Conservation (phyloP, 768 basidiomycete genomes). For the Lactarius trivialis region DNA sequence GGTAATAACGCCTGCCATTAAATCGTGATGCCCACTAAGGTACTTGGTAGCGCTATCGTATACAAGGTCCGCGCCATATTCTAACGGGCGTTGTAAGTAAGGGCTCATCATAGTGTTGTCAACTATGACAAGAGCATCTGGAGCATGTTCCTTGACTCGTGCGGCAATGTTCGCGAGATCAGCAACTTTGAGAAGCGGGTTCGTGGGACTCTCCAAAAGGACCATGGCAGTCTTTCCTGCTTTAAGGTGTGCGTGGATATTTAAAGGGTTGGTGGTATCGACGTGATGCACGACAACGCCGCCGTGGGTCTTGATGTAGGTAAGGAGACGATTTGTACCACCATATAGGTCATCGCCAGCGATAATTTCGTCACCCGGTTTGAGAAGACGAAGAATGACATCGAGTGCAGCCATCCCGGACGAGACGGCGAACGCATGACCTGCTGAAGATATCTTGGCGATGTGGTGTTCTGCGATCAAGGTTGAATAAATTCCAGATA, state of each 20-base stretch:
- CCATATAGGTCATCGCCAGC: slow-evolving; percentile 98
- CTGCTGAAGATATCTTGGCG: slow-evolving; percentile 91
- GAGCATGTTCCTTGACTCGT: slow-evolving; percentile 76
- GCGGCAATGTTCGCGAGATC: slow-evolving; percentile 81
- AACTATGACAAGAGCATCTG: slow-evolving; percentile 78
- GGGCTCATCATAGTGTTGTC: slow-evolving; percentile 99
- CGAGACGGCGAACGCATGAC: slow-evolving; percentile 85
- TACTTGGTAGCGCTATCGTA: slow-evolving; percentile 99
- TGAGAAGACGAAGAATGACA: slow-evolving; percentile 86
- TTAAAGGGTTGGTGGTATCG: slow-evolving; percentile 75
- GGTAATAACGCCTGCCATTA: slow-evolving; percentile 95
- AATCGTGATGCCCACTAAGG: slow-evolving; percentile 94
- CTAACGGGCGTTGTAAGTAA: slow-evolving; percentile 89
- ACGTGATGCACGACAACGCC: slow-evolving; percentile 90
- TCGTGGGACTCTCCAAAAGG: slow-evolving; percentile 93
- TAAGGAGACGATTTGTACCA: slow-evolving; percentile 91
- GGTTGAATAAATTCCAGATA: not conserved
- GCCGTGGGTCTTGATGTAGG: slow-evolving; percentile 80
- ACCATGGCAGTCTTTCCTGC: slow-evolving; percentile 87
- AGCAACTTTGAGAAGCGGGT: slow-evolving; percentile 91
- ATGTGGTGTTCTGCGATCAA: slow-evolving; percentile 78
- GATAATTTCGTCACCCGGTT: slow-evolving; percentile 92
- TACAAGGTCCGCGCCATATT: slow-evolving; percentile 94
- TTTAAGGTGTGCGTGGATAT: slow-evolving; percentile 56
- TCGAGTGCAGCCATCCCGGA: slow-evolving; percentile 99